Base-by-base conservation (phyloP, 495 filamentous ascomycete genomes). In the Penicillium subrubescens region DNA sequence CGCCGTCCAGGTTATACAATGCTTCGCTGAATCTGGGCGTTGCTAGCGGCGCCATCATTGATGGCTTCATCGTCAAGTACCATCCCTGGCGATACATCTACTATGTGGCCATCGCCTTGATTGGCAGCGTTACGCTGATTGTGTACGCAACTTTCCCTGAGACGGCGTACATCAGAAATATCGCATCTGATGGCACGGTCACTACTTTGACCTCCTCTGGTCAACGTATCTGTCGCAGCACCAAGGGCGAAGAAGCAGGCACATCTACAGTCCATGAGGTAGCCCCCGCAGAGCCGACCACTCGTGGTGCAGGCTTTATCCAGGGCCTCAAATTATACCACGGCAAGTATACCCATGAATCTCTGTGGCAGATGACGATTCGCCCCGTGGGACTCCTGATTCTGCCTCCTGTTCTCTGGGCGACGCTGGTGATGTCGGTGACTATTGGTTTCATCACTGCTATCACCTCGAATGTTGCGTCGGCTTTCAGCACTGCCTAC, bases 371-470 rank as follows among this genome's bases (percentile, higher is more conserved):
- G n/a, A 76, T 85, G 57, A 77, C 81, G 52, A 48, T 82, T 44
- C 82, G 83, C 2, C 82, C 82, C 2, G 52, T 86, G 10, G 80
- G 72, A 15, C 67, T 85, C 8, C 76, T 84, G 31, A 66, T 73
- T 50, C 75, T 86, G 0, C 83, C 83, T 2, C 73, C 82, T 0
- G 81, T 87, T 0, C 72, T 86, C 8, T 86, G 81, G 82, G 75
- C 75, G 8, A 73, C 81, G 1, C 69, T 86, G 0, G 78, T 82
- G 1, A 75, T 81, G 60, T 73, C 82, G 12, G 81, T 81, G 8
- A 85, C 82, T 2, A 82, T 86, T 41, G 82, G 84, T 1, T 84
- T 84, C 69, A 70, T 86, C 15, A 81, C 85, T 0, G 83, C 83
- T 23, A 76, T 87, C 12, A 75, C 78, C 0, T 84, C 82, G 27